These are phyloP conservation scores for Tolypocladium ophioglossoides DNA, from an alignment of 2,329 filamentous ascomycete species.

Conservation along the genomic window DNA sequence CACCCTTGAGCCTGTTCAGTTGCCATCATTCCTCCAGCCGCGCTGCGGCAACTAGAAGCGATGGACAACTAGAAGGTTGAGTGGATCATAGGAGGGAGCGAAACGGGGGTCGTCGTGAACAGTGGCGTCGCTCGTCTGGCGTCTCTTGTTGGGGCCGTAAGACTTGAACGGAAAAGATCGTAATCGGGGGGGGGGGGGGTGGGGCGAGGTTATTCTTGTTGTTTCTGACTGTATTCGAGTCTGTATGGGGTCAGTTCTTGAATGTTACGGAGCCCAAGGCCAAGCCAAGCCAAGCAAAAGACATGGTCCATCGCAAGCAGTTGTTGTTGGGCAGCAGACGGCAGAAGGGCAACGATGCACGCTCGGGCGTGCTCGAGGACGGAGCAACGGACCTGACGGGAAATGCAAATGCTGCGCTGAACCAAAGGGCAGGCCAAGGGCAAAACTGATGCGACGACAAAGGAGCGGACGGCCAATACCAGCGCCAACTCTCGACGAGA, in stretches of 20 bases:
- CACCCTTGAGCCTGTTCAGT: conserved; percentile 27
- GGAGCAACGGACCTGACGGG: conserved; percentile 8
- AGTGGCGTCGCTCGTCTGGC: neutral
- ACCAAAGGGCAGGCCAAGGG: conserved; percentile 13
- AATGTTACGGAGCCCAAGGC: neutral
- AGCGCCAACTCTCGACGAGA: conserved; percentile 39
- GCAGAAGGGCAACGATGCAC: neutral
- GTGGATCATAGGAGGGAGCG: conserved; percentile 27
- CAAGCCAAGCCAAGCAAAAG: neutral
- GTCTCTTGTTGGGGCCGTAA: neutral
- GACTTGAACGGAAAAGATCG: neutral
- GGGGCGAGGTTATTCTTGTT: neutral
- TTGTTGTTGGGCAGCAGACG: neutral
- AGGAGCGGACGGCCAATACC: conserved; percentile 53
- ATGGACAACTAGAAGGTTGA: conserved; percentile 26
- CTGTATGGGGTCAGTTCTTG: neutral
- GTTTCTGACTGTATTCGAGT: neutral
- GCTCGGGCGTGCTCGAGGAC: conserved; percentile 5
- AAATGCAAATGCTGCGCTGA: conserved; percentile 14
- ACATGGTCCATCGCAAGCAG: neutral
- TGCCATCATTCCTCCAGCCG: conserved; percentile 35
- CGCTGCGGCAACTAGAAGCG: conserved; percentile 35
- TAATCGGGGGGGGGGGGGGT: too few species aligned
- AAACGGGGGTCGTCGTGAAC: neutral
- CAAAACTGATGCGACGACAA: conserved; percentile 20